Evolutionary conservation across 2,329 filamentous ascomycete species (phyloP).

Genomic region (Whalleya microplaca): DNA sequence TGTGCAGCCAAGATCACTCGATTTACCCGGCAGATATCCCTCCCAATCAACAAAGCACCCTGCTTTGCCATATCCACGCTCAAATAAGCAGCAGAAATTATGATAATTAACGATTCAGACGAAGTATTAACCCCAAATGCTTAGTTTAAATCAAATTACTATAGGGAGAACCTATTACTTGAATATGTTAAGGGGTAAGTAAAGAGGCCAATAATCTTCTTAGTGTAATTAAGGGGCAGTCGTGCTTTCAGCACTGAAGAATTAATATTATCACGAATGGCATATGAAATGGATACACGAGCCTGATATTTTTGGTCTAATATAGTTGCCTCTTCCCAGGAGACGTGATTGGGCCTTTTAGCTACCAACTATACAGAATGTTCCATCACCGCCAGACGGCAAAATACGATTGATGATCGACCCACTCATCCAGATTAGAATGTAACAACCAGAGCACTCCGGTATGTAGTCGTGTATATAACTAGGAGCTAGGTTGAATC

Average conservation of each 20-base stretch:
- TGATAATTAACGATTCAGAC: no score
- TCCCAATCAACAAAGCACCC: background rate
- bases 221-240: background rate
- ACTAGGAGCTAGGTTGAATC: constrained; percentile 5
- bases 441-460: constrained; percentile 14
- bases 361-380: background rate
- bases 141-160: no score
- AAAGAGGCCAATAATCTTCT: background rate
- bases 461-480: constrained; percentile 19
- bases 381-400: constrained; percentile 5
- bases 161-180: no score
- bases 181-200: no score
- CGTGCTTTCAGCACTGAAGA: background rate
- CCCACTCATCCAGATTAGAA: constrained; percentile 21
- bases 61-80: background rate
- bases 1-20: constrained; percentile 3
- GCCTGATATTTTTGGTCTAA: background rate
- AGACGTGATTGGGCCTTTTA: constrained; percentile 1
- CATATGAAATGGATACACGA: background rate
- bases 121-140: no score
- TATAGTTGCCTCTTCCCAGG: background rate
- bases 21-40: constrained; percentile 21
- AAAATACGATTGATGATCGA: constrained; percentile 17
- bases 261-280: background rate
- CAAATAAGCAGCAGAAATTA: background rate